Evolutionary conservation across 2,329 filamentous ascomycete genomes (phyloP).

Genomic region (Verticillium longisporum): DNA sequence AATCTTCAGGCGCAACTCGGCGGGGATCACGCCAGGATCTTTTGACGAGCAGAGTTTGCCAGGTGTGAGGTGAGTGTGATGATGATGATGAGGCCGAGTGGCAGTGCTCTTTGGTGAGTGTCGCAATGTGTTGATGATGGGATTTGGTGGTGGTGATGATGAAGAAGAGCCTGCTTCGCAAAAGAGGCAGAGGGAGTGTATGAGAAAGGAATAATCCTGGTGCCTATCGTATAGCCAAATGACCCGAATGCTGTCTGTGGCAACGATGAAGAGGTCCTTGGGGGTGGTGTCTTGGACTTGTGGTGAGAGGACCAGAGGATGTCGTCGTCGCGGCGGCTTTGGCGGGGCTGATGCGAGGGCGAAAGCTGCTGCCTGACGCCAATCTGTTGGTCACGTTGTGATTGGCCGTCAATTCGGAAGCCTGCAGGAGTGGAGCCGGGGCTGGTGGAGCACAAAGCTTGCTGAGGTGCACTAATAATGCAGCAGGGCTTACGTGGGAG

Average conservation of each 20-base stretch:
- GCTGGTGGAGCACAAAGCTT: not conserved
- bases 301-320: not conserved
- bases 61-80: not conserved
- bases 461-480: not conserved
- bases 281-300: not conserved
- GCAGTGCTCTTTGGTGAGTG: not conserved
- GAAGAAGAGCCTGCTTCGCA: not conserved
- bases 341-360: not conserved
- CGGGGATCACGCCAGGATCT: too few relatives aligned
- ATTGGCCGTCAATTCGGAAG: not conserved
- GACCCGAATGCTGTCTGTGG: not conserved
- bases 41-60: too few relatives aligned
- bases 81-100: not conserved
- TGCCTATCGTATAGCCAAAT: not conserved
- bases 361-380: conserved; percentile 1
- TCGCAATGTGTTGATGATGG: not conserved
- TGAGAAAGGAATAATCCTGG: not conserved
- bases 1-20: too few relatives aligned
- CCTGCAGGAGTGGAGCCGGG: not conserved
- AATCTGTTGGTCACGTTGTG: not conserved
- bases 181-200: not conserved
- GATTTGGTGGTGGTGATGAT: not conserved
- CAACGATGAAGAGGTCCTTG: not conserved
- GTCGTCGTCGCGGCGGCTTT: not conserved
- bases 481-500: too few relatives aligned